Evolutionary conservation across 208 protist genomes (phyloP).

Genomic region (Acanthamoeba lenticulata): DNA sequence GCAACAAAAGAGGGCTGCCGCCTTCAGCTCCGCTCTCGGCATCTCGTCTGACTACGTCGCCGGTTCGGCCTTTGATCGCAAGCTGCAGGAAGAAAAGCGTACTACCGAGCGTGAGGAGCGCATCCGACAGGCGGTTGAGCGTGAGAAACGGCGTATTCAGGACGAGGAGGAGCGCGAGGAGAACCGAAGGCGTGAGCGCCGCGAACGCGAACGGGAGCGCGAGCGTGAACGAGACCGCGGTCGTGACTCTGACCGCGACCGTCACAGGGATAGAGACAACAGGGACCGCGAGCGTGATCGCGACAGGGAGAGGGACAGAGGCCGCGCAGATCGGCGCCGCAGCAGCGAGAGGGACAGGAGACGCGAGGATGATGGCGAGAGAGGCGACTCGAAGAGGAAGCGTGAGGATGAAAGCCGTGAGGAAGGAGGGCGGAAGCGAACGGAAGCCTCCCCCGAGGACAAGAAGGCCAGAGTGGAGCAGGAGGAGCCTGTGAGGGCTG

Average conservation of each 20-base stretch:
- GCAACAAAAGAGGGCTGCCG: slow-evolving; percentile 39
- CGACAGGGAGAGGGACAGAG: background rate
- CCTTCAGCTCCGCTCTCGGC: slow-evolving; percentile 63
- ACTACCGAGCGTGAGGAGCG: background rate
- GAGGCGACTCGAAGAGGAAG: background rate
- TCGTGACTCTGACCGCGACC: background rate
- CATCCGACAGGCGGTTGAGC: background rate
- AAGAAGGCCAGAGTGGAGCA: background rate
- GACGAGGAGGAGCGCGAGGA: background rate
- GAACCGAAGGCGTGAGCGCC: background rate
- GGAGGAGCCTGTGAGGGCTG: background rate
- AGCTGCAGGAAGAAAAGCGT: slow-evolving; percentile 67
- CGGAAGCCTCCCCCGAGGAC: background rate
- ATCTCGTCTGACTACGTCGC: slow-evolving; percentile 52
- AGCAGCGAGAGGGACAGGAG: background rate
- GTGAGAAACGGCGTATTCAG: background rate
- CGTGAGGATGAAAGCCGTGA: too few species aligned
- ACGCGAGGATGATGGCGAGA: too few species aligned
- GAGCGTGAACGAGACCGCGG: background rate
- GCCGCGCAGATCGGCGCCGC: too few species aligned
- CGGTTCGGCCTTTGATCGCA: slow-evolving; percentile 70
- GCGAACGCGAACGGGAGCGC: background rate
- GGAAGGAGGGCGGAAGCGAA: background rate
- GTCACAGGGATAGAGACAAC: background rate
- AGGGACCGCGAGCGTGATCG: background rate